These are phyloP conservation scores for Malassezia yamatoensis DNA, from an alignment of 1,284 basidiomycete species.

Conservation along the genomic window DNA sequence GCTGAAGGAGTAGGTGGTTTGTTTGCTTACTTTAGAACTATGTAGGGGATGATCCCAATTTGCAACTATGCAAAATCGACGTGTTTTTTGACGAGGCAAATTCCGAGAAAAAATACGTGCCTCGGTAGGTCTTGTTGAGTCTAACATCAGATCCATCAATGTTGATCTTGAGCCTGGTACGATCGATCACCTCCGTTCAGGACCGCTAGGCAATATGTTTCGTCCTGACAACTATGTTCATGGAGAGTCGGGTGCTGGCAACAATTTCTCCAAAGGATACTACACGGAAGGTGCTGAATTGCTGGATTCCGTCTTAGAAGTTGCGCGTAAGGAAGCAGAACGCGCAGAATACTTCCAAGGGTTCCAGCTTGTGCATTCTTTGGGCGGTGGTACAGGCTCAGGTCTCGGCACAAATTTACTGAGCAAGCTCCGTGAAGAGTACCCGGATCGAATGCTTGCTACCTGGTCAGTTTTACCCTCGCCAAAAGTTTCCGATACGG, in stretches of 20 bases:
- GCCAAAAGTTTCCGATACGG: slow-evolving; percentile 87
- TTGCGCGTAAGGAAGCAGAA: slow-evolving; percentile 54
- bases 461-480: slow-evolving; percentile 87
- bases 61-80: slow-evolving; percentile 34
- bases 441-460: slow-evolving; percentile 68
- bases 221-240: slow-evolving; percentile 67
- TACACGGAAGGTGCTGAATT: slow-evolving; percentile 60
- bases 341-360: slow-evolving; percentile 78
- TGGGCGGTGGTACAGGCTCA: slow-evolving; percentile 66
- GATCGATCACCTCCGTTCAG: slow-evolving; percentile 60
- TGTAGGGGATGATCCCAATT: slow-evolving; percentile 30
- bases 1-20: slow-evolving; percentile 30
- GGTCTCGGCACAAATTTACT: slow-evolving; percentile 41
- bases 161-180: slow-evolving; percentile 87
- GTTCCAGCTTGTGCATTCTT: slow-evolving; percentile 82
- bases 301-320: slow-evolving; percentile 66
- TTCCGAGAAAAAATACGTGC: slow-evolving; percentile 43
- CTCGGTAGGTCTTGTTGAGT: slow-evolving; percentile 46
- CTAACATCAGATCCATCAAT: slow-evolving; percentile 19
- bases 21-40: slow-evolving; percentile 25
- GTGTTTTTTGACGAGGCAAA: slow-evolving; percentile 47
- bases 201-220: slow-evolving; percentile 65
- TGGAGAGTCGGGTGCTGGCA: slow-evolving; percentile 62
- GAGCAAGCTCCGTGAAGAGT: slow-evolving; percentile 48
- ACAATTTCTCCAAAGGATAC: slow-evolving; percentile 73